Base-by-base conservation (phyloP, 345 rosid species). In the Rubroshorea leprosula region DNA sequence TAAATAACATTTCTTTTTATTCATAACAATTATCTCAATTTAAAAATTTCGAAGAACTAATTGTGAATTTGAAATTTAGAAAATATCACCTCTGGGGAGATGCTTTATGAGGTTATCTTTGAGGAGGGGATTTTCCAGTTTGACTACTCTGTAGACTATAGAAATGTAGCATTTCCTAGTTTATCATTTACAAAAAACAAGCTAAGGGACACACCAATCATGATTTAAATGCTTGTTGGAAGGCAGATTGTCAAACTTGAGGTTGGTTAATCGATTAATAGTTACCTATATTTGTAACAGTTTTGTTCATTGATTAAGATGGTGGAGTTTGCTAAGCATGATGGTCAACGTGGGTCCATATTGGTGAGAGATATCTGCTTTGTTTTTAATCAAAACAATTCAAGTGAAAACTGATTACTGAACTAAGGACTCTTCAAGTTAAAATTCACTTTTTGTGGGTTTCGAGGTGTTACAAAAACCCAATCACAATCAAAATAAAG, bases 121-220 rank as follows among this genome's bases (percentile, higher is more conserved):
- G 95, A 81, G 72, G 61, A 80, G 6, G 90, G 88, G 29, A 72
- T 87, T 74, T 91, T 91, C 72, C 68, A 92, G 18, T 88, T 91
- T 60, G 95, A 91, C 65, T 80, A 83, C 65, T 83, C 85, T 6
- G 57, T 58, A 15, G 69, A 78, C 14, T 76, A 80, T 49, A 81
- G 79, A 69, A 69, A 62, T n/a, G 78, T 83, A 18, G 87, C 83
- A 0, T 66, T 58, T 71, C 98, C 90, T 8, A 85, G 92, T 68
- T 66, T 83, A 35, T 91, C 98, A 1, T 91, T 91, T 67, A 65
- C 48, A 44, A 66, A 68, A 63, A 58, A 68, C 44, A 76, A 75
- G 58, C 76, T 73, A 46, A 69, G 95, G 75, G 94, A 87, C 23
- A 74, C 60, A 8, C 81, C 81, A 0, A 72, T 84, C 22, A 53